Evolutionary conservation across 352 stramenopile genomes (phyloP), one percentile per base, ranked within the genome.

Genomic region (Pythium insidiosum): DNA sequence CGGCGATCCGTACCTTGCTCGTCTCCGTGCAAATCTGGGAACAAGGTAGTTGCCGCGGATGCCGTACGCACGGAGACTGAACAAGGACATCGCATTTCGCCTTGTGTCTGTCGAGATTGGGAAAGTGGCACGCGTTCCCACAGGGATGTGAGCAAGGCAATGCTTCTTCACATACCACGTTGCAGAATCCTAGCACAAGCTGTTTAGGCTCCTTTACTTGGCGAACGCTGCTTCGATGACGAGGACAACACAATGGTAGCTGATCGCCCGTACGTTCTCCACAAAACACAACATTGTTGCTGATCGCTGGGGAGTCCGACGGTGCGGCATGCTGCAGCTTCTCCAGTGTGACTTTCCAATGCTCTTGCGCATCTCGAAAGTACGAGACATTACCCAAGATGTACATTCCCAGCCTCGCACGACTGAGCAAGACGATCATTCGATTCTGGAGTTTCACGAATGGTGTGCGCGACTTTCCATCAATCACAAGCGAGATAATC

Each of bases 361-460:
- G 81, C 9, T 51, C 24, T 18, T 67, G 76, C 47, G 78, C 68
- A 5, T 52, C 56, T 11, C 68, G 65, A 43, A 95, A 95, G 56
- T 94, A 95, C 26, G 73, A 63, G 2, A 67, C 65, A 48, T 95
- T 95, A 0, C 75, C 81, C 2, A 95, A 43, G 13, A 95, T 73
- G 41, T 86, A 95, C 62, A 91, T 88, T 4, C 79, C 85, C 22
- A 95, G 60, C 2, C 85, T 64, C 35, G 85, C 83, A 44, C 85
- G 78, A 61, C 78, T 92, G 21, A 95, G 55, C 18, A 95, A 54
- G 6, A 95, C 85, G 44, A 95, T 91, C 77, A 95, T 94, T 2
- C 83, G 68, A 42, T 95, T 95, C 39, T 85, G 71, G 4, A 93
- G 48, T 43, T 92, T 94, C n/a, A 94, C 84, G 49, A 92, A 93